These are phyloP conservation scores for Quercus agrifolia DNA, from an alignment of 306 rosid species.

Conservation along the genomic window DNA sequence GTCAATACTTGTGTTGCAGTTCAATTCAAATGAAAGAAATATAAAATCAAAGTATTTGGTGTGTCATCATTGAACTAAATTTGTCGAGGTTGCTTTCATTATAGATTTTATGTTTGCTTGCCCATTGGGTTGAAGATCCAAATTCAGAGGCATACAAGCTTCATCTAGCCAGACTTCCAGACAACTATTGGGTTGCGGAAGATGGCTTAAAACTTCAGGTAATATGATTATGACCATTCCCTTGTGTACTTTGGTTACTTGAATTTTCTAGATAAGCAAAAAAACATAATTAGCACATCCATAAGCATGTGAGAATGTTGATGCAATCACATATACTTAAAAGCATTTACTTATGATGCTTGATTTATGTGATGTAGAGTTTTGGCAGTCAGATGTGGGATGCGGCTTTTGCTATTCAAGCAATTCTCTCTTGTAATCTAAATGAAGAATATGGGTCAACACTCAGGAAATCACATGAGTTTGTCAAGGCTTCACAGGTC, in stretches of 20 bases:
- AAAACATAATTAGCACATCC: too few species aligned
- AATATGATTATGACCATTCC: too few species aligned
- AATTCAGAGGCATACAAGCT: conserved; percentile 61
- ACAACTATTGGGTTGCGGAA: conserved; percentile 72
- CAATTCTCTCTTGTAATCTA: conserved; percentile 43
- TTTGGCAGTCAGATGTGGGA: too few species aligned
- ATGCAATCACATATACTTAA: too few species aligned
- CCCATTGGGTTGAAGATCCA: conserved; percentile 65
- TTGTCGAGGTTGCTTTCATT: not conserved
- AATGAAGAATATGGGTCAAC: conserved; percentile 48
- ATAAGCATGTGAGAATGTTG: too few species aligned
- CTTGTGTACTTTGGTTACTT: not conserved
- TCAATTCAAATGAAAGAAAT: not conserved
- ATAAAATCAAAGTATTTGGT: not conserved
- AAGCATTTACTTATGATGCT: not conserved
- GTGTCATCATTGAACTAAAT: conserved; percentile 1
- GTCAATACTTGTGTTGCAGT: conserved; percentile 8
- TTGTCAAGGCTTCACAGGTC: conserved; percentile 64
- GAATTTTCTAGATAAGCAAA: too few species aligned
- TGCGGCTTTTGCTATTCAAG: conserved; percentile 24
- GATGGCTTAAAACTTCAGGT: conserved; percentile 79
- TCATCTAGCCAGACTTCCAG: conserved; percentile 64
- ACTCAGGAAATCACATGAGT: conserved; percentile 55
- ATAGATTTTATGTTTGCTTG: conserved; percentile 50
- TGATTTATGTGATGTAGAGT: too few species aligned